Evolutionary conservation across 768 basidiomycete genomes (phyloP), one percentile per base, ranked within the genome.

Genomic region (Serendipita vermifera): DNA sequence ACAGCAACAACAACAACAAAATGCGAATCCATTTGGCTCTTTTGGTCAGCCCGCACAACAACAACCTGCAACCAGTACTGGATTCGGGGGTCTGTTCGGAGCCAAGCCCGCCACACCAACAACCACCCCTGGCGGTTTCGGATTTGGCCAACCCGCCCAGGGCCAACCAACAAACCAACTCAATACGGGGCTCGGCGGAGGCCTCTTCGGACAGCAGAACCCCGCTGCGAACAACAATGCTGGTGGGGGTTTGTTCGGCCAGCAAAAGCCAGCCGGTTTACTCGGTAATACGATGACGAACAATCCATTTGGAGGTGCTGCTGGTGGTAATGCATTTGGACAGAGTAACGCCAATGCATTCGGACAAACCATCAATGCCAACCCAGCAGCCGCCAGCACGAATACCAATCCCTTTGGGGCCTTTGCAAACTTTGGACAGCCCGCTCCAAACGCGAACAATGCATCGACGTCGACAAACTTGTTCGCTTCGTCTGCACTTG

Each of bases 401-500:
- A 7, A 38, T 56, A 29, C 29, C 27, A 57, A 38, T 57, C 38
- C 26, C 26, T 58, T 27, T 31, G 33, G 54, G 32, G 9, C 54
- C 15, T 36, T 36, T 36, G 33, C 54, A 22, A 33, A 14, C 36
- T 46, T 58, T 36, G 39, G 54, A 5, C 58, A 59, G 43, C 26
- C 43, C 15, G 39, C 39, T 9, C 22, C 46, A 26, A 20, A 20
- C 29, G 46, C 46, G 9, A 20, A 20, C 9, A 41, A 17, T 6
- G 31, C 46, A 22, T 4, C 4, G 29, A 26, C 11, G 9, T 26
- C 46, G 20, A 63, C 56, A 58, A 67, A 58, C 33, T 65, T 58
- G 43, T 68, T 78, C 26, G 72, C 72, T 43, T 66, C 71, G 9
- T 76, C 77, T 31, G 63, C 68, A 0, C n/a, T n/a, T n/a, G n/a